A percentile compares a stretch with the other conserved stretches of the same genome.
These are phyloP conservation scores for Raffaelea ambrosiae DNA, from an alignment of 2,329 filamentous ascomycete genomes.

Conservation along the genomic window DNA sequence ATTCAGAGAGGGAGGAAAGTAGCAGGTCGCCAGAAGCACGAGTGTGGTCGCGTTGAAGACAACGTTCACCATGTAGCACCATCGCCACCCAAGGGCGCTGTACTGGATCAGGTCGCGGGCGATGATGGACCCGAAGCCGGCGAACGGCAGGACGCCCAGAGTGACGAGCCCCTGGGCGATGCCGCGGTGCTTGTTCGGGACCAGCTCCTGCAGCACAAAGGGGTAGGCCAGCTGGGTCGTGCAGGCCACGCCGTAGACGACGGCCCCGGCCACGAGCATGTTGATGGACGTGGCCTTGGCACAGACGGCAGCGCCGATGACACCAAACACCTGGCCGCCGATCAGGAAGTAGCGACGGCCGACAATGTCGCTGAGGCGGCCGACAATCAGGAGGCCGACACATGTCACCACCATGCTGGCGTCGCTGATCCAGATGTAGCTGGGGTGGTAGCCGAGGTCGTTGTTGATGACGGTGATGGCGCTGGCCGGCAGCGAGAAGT, in stretches of 20 bases:
- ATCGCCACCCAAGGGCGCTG: conserved; percentile 33
- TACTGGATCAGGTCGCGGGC: conserved; percentile 30
- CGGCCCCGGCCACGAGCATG: conserved; percentile 24
- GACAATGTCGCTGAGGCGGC: conserved; percentile 29
- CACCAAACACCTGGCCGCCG: conserved; percentile 18
- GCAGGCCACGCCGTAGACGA: conserved; percentile 25
- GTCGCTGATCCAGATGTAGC: conserved; percentile 11
- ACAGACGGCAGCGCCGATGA: conserved; percentile 27
- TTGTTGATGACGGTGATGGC: conserved; percentile 10
- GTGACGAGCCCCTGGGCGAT: conserved; percentile 27
- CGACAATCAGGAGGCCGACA: conserved; percentile 21
- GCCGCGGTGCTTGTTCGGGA: conserved; percentile 29
- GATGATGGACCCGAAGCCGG: conserved; percentile 35
- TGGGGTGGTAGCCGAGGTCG: conserved; percentile 6
- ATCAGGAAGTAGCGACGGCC: conserved; percentile 30
- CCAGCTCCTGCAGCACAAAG: conserved; percentile 28
- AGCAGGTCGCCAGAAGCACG: conserved; percentile 30
- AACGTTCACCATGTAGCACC: conserved; percentile 38
- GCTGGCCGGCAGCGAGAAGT: conserved; percentile 8
- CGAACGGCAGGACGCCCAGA: conserved; percentile 25
- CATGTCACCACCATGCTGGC: conserved; percentile 8
- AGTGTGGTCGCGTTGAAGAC: conserved; percentile 29
- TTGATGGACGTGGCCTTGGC: conserved; percentile 22
- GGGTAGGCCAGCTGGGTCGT: conserved; percentile 29
- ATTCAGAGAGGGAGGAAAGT: conserved; percentile 36